These are phyloP conservation scores for Aspergillus pseudoviridinutans DNA, from an alignment of 2,329 filamentous ascomycete species.

Conservation along the genomic window DNA sequence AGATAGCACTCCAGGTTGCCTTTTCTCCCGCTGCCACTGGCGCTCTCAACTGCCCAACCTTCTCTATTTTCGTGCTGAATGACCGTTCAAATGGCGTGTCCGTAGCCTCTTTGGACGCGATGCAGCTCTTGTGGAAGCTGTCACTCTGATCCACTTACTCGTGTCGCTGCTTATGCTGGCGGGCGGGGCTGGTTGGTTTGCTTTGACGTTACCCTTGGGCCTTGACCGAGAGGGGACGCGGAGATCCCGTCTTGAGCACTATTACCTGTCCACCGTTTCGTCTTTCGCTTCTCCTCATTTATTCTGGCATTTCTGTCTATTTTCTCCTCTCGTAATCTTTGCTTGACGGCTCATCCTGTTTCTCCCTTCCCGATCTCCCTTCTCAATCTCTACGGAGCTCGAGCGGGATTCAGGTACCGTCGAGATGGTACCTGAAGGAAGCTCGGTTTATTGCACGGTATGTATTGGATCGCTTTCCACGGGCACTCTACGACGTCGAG, in stretches of 20 bases:
- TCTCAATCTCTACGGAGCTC: neutral
- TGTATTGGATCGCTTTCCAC: slow-evolving; percentile 20
- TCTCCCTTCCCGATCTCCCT: neutral
- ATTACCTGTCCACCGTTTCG: slow-evolving; percentile 4
- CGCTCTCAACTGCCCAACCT: neutral
- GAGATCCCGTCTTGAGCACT: neutral
- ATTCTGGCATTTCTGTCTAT: neutral
- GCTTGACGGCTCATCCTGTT: neutral
- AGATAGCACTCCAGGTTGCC: neutral
- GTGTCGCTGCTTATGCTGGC: slow-evolving; percentile 8
- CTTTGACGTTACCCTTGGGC: slow-evolving; percentile 8
- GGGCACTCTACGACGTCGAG: slow-evolving; percentile 7
- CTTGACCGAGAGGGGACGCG: slow-evolving; percentile 6
- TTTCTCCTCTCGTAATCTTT: neutral
- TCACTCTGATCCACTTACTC: slow-evolving; percentile 15
- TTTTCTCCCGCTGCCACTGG: neutral
- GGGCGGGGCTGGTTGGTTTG: slow-evolving; percentile 16
- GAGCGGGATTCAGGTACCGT: slow-evolving; percentile 4
- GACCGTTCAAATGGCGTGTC: neutral
- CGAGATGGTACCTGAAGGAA: slow-evolving; percentile 41
- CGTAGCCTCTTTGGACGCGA: slow-evolving; percentile 1
- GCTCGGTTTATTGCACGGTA: slow-evolving; percentile 66
- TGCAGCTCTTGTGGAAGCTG: slow-evolving; percentile 17
- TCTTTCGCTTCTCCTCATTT: slow-evolving; percentile 1
- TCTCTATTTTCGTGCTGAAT: neutral